These are phyloP conservation scores for Boletus subluridellus DNA, from an alignment of 1,284 basidiomycete species.

Conservation along the genomic window DNA sequence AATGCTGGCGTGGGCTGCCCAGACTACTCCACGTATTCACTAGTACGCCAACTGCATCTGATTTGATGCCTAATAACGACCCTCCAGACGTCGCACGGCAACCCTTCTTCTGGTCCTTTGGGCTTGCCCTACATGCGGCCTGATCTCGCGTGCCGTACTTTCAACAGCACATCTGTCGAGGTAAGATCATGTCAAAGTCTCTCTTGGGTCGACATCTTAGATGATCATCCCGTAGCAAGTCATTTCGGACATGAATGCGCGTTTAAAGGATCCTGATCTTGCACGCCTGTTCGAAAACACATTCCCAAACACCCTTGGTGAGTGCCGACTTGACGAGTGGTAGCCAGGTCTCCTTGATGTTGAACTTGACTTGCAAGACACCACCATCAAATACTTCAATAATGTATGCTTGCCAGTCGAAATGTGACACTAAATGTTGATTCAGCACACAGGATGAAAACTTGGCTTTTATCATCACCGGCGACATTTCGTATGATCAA, in stretches of 20 bases:
- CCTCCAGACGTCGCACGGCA: slow-evolving; percentile 53
- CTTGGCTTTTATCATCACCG: slow-evolving; percentile 72
- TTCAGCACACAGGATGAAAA: slow-evolving; percentile 48
- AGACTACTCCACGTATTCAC: slow-evolving; percentile 60
- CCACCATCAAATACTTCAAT: slow-evolving; percentile 70
- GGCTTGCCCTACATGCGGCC: slow-evolving; percentile 70
- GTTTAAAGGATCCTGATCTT: slow-evolving; percentile 69
- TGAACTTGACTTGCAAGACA: slow-evolving; percentile 44
- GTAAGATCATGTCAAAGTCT: slow-evolving; percentile 33
- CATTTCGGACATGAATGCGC: slow-evolving; percentile 62
- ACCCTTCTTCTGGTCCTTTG: slow-evolving; percentile 56
- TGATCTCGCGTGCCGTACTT: slow-evolving; percentile 62
- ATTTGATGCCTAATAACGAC: not conserved
- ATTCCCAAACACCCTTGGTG: slow-evolving; percentile 73
- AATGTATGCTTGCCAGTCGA: slow-evolving; percentile 36
- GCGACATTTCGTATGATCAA: slow-evolving; percentile 68
- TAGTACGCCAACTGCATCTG: slow-evolving; percentile 36
- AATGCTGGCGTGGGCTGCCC: slow-evolving; percentile 49
- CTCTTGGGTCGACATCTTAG: not conserved
- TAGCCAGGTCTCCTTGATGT: not conserved
- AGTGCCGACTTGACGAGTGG: slow-evolving; percentile 6
- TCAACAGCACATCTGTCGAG: slow-evolving; percentile 70
- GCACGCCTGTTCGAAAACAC: slow-evolving; percentile 75
- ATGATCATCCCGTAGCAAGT: slow-evolving; percentile 46
- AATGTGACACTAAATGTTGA: not conserved